phyloP scores from a whole-genome alignment of 805 yeast species.

The Lachancea thermotolerans region DNA sequence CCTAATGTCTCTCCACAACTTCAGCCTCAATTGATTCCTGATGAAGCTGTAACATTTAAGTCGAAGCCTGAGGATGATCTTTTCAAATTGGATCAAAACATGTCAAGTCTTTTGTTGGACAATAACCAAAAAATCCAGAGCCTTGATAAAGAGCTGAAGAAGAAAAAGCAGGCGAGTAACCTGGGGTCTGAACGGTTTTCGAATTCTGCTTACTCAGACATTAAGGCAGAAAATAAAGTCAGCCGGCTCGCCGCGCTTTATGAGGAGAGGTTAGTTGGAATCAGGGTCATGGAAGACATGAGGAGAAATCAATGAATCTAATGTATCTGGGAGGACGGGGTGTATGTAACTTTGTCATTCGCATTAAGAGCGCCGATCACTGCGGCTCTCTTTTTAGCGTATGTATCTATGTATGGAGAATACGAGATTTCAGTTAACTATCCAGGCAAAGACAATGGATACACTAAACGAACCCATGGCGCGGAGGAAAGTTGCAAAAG shows the following conservation, averaged over 20 bases:
- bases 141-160: constrained; percentile 26
- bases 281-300: constrained; percentile 32
- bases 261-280: constrained; percentile 47
- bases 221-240: constrained; percentile 51
- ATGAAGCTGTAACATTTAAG: constrained; percentile 3
- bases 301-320: constrained; percentile 7
- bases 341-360: not conserved
- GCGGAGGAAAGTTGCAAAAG: no score
- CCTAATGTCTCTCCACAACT: not conserved
- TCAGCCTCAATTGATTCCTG: not conserved
- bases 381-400: no score
- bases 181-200: constrained; percentile 23
- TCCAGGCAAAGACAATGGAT: no score
- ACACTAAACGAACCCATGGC: no score
- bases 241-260: constrained; percentile 55
- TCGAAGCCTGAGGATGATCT: not conserved
- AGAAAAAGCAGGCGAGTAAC: constrained; percentile 14
- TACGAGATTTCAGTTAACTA: no score
- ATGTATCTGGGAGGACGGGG: no score
- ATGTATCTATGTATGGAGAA: no score
- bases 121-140: constrained; percentile 21
- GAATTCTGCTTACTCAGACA: constrained; percentile 33
- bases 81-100: not conserved
- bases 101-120: constrained; percentile 11
- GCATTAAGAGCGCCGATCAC: no score